Conservation (phyloP, 805 yeast species). For the Lipomyces sp. region DNA sequence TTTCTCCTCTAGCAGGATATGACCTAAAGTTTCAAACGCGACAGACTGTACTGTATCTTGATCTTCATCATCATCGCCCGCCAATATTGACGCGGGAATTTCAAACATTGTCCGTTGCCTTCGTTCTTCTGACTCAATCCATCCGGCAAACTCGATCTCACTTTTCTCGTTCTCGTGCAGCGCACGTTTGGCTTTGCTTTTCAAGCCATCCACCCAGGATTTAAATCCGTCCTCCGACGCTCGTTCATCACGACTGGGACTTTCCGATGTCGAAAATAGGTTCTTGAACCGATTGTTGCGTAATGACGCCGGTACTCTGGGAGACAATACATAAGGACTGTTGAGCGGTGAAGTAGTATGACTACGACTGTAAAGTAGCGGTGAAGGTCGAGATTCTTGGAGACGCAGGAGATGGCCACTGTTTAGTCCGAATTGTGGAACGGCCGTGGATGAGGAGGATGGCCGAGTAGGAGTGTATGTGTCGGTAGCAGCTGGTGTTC, state of each 20-base stretch:
- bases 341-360: constrained; percentile 19
- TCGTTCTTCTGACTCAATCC: constrained; percentile 29
- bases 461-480: constrained; percentile 18
- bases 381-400: constrained; percentile 17
- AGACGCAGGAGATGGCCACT: constrained; percentile 30
- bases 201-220: constrained; percentile 25
- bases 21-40: constrained; percentile 28
- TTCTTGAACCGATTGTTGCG: constrained; percentile 13
- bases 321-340: constrained; percentile 28
- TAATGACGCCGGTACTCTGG: constrained; percentile 11
- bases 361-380: constrained; percentile 28
- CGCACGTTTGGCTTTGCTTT: constrained; percentile 24
- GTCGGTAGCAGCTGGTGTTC: not conserved
- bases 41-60: constrained; percentile 21
- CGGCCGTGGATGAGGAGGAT: not conserved
- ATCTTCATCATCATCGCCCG: constrained; percentile 21
- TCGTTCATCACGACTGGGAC: constrained; percentile 2
- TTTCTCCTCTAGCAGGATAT: constrained; percentile 23
- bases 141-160: constrained; percentile 24
- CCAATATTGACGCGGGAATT: constrained; percentile 20
- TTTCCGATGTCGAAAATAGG: constrained; percentile 6
- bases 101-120: constrained; percentile 23
- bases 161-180: constrained; percentile 25
- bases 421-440: constrained; percentile 23
- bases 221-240: constrained; percentile 6